phyloP scores from a whole-genome alignment of 73 alveolate species.

The Stentor coeruleus region DNA sequence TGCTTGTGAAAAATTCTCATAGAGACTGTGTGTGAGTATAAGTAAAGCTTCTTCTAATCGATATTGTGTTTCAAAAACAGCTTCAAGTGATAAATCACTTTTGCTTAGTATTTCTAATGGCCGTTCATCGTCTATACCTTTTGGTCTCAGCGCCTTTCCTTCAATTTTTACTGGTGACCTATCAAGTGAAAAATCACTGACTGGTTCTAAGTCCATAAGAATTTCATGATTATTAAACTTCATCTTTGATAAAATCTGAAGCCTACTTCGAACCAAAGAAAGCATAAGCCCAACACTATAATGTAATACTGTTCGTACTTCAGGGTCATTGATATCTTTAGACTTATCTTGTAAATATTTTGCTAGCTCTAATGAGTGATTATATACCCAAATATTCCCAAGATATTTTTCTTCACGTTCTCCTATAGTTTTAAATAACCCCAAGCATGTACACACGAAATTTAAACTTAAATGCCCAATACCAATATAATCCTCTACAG shows the following conservation, averaged over 20 bases:
- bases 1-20: background rate
- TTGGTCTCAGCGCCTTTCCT: background rate
- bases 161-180: conserved; percentile 19
- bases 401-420: background rate
- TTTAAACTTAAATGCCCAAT: background rate
- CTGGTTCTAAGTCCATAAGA: background rate
- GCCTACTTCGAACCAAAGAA: conserved; percentile 10
- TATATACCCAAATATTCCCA: background rate
- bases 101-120: background rate
- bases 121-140: background rate
- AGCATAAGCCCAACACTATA: conserved; percentile 19
- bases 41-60: conserved; percentile 17
- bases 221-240: background rate
- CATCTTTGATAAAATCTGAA: background rate
- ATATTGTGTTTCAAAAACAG: background rate
- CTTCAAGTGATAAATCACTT: background rate
- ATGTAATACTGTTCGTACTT: conserved; percentile 4
- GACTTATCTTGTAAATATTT: background rate
- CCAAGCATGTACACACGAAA: background rate
- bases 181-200: background rate
- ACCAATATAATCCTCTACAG: background rate
- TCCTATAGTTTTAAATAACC: background rate
- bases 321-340: background rate
- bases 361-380: conserved; percentile 1
- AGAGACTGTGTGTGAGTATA: background rate